Percentiles rank a stretch among this genome's conserved stretches.
phyloP scores from a whole-genome alignment of 176 grass and related monocot genomes.

The Phoenix roebelenii region DNA sequence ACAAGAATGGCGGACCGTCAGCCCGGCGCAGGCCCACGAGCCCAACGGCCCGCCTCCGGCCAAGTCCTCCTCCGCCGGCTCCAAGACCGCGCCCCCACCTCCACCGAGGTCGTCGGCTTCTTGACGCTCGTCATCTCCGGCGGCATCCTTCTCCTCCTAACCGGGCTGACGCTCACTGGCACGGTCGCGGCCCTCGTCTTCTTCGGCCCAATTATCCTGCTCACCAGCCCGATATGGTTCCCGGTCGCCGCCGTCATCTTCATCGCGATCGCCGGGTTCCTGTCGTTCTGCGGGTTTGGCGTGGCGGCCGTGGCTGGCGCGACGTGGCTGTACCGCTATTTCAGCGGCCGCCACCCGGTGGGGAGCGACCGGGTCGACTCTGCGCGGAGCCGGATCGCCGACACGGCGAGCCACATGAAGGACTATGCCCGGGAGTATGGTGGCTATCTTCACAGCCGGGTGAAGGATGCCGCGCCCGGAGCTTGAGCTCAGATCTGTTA shows the following conservation, averaged over 20 bases:
- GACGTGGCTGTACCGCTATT: slow-evolving; percentile 49
- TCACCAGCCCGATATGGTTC: slow-evolving; percentile 54
- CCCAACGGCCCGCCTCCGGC: slow-evolving; percentile 18
- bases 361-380: slow-evolving; percentile 73
- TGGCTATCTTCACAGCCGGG: slow-evolving; percentile 43
- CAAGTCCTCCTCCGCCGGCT: slow-evolving; percentile 33
- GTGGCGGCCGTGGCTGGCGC: slow-evolving; percentile 30
- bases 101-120: slow-evolving; percentile 40
- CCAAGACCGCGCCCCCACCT: slow-evolving; percentile 53
- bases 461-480: slow-evolving; percentile 62
- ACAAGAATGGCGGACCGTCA: slow-evolving; percentile 18
- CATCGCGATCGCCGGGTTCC: slow-evolving; percentile 8
- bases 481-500: slow-evolving; percentile 8
- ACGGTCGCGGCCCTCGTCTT: slow-evolving; percentile 41
- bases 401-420: slow-evolving; percentile 50
- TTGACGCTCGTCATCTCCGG: slow-evolving; percentile 42
- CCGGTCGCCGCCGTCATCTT: slow-evolving; percentile 16
- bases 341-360: slow-evolving; percentile 50
- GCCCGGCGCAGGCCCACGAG: not conserved
- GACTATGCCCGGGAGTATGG: slow-evolving; percentile 51
- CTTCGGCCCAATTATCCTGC: slow-evolving; percentile 54
- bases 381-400: slow-evolving; percentile 64
- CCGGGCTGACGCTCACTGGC: slow-evolving; percentile 50
- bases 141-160: slow-evolving; percentile 39
- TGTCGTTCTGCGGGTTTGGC: slow-evolving; percentile 39